These are phyloP conservation scores for Erythrophleum fordii DNA, from an alignment of 306 rosid species.

Conservation along the genomic window DNA sequence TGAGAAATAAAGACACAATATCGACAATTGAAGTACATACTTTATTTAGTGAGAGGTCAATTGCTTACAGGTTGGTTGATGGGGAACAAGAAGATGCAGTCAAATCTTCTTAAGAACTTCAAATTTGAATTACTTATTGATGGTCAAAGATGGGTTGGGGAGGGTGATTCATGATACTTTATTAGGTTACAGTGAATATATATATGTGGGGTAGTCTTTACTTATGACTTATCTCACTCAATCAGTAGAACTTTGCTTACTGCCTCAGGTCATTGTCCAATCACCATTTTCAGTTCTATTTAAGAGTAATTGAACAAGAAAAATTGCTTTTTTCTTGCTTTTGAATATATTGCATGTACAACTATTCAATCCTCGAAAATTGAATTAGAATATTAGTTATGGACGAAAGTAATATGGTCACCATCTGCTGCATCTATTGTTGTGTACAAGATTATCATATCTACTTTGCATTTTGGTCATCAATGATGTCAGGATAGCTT, in stretches of 20 bases:
- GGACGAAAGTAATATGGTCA: no score
- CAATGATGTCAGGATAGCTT: no score
- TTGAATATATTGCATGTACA: no score
- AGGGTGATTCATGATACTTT: neutral
- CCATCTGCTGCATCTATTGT: no score
- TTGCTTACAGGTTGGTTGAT: constrained; percentile 37
- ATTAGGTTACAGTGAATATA: no score
- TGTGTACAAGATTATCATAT: no score
- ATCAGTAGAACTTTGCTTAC: neutral
- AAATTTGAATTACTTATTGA: neutral
- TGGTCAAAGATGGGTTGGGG: constrained; percentile 12
- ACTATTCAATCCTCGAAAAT: no score
- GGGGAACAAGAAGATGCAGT: constrained; percentile 28
- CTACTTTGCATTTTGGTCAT: no score
- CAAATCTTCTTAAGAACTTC: constrained; percentile 25
- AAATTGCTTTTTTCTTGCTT: no score
- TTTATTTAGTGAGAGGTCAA: constrained; percentile 21
- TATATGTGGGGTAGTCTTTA: neutral
- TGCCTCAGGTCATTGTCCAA: neutral
- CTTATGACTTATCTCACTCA: constrained; percentile 3
- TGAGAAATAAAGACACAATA: neutral
- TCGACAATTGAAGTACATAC: constrained; percentile 14
- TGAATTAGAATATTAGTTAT: no score
- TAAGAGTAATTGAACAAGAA: no score
- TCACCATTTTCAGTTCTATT: constrained; percentile 1